Percentiles rank a stretch among this genome's conserved stretches.
phyloP scores from a whole-genome alignment of 2,329 filamentous ascomycete species.

The Monosporascus sp. region DNA sequence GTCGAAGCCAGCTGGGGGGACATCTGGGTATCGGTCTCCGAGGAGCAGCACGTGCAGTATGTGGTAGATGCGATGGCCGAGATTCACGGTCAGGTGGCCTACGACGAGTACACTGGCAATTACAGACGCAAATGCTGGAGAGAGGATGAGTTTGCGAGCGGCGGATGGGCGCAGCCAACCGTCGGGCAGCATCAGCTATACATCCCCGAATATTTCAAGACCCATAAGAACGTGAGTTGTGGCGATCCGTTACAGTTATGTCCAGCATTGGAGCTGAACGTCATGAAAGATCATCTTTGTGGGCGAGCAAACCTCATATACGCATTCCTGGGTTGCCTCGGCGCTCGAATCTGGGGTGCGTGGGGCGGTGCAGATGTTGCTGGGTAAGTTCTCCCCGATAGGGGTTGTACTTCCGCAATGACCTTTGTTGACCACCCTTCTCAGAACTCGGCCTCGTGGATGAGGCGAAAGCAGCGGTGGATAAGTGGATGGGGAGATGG shows the following conservation, averaged over 20 bases:
- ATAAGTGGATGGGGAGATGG: constrained; percentile 67
- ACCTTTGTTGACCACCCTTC: constrained; percentile 1
- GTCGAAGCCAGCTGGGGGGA: constrained; percentile 34
- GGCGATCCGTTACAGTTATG: too few relatives aligned
- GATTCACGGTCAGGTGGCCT: constrained; percentile 57
- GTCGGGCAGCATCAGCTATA: constrained; percentile 65
- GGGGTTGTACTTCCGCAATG: too few relatives aligned
- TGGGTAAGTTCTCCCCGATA: constrained; percentile 34
- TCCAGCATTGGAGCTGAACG: neutral
- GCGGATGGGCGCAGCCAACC: constrained; percentile 56
- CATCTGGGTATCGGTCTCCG: constrained; percentile 41
- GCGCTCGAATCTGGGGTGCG: constrained; percentile 64
- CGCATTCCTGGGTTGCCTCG: constrained; percentile 65
- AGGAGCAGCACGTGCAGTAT: constrained; percentile 57
- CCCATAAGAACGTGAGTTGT: constrained; percentile 49
- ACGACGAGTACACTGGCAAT: constrained; percentile 58
- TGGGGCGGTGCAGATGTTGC: constrained; percentile 57
- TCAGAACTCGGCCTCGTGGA: constrained; percentile 60
- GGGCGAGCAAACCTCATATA: constrained; percentile 65
- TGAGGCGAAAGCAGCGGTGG: constrained; percentile 59
- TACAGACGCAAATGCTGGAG: constrained; percentile 64
- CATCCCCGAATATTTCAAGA: constrained; percentile 67
- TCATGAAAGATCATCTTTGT: constrained; percentile 55
- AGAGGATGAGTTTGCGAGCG: constrained; percentile 54
- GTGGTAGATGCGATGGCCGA: constrained; percentile 62